Evolutionary conservation across 306 rosid species (phyloP), one percentile per base, ranked within the genome.

Genomic region (Phaseolus lunatus): DNA sequence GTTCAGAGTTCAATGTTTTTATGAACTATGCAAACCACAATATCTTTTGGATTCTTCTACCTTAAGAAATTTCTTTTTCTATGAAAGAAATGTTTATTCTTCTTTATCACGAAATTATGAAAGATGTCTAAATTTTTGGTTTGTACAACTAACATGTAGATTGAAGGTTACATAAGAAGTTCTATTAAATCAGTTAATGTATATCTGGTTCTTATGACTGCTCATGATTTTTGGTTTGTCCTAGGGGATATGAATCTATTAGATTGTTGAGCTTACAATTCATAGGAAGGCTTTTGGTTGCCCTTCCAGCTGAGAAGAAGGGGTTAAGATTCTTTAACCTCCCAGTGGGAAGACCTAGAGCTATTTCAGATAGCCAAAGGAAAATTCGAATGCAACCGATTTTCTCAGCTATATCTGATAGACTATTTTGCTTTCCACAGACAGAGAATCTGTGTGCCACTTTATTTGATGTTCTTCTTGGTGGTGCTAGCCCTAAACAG

Each of bases 401-500:
- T 82, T 89, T 89, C 84, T 74, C 89, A 54, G 96, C 91, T 64
- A 92, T 95, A 77, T 85, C 97, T 57, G 90, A 95, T 76, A 92
- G 96, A 68, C 84, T 95, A 82, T 95, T 95, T 84, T 83, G 95
- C 86, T 95, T 95, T 89, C 93, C 92, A 52, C 96, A 80, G 85
- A 88, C 98, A 23, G 98, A 95, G 69, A 86, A 89, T 86, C 77
- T 95, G 23, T 88, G 97, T 85, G 98, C 97, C 70, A 86, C 97
- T 69, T 87, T 95, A 80, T 95, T 95, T 82, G 98, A 95, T 82
- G 96, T 89, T 83, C 97, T 95, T 86, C 98, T 95, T 56, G 98
- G 98, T 53, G 98, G 98, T 83, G 98, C 98, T 80, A 95, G 98
- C 85, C 98, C 98, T 81, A 95, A 89, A 87, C 98, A 95, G 98